phyloP scores from a whole-genome alignment of 805 yeast genomes.

The Lipomyces sp. region DNA sequence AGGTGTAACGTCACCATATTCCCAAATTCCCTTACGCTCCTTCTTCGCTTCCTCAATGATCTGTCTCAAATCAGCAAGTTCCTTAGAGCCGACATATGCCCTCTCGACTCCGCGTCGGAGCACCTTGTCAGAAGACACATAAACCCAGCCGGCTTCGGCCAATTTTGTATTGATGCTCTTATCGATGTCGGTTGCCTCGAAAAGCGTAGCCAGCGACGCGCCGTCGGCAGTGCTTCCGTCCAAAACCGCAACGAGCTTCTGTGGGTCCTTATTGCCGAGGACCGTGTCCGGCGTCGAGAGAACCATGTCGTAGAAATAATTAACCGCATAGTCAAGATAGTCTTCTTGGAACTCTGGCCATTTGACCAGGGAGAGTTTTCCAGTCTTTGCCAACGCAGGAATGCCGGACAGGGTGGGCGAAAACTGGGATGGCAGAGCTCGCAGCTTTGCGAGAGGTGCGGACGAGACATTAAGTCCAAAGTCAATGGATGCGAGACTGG shows the following conservation, averaged over 20 bases:
- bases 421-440: slow-evolving; percentile 21
- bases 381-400: slow-evolving; percentile 37
- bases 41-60: slow-evolving; percentile 62
- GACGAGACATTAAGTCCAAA: slow-evolving; percentile 25
- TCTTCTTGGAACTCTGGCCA: slow-evolving; percentile 33
- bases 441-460: slow-evolving; percentile 31
- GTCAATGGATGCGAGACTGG: slow-evolving; percentile 27
- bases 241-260: slow-evolving; percentile 33
- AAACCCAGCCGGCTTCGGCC: slow-evolving; percentile 35
- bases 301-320: slow-evolving; percentile 27
- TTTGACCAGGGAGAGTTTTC: slow-evolving; percentile 27
- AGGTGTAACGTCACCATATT: slow-evolving; percentile 52
- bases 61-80: slow-evolving; percentile 17
- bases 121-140: slow-evolving; percentile 29
- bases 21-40: slow-evolving; percentile 72
- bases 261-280: slow-evolving; percentile 14
- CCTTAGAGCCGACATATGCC: slow-evolving; percentile 14
- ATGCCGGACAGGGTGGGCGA: slow-evolving; percentile 15
- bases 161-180: slow-evolving; percentile 34
- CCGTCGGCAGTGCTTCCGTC: slow-evolving; percentile 26
- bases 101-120: slow-evolving; percentile 21
- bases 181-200: slow-evolving; percentile 29
- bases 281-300: slow-evolving; percentile 25
- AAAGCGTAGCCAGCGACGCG: slow-evolving; percentile 25
- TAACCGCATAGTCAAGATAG: slow-evolving; percentile 34